Percentiles rank a stretch among this genome's conserved stretches.
Evolutionary conservation across 345 rosid genomes (phyloP).

Genomic region (Gossypium herbaceum): DNA sequence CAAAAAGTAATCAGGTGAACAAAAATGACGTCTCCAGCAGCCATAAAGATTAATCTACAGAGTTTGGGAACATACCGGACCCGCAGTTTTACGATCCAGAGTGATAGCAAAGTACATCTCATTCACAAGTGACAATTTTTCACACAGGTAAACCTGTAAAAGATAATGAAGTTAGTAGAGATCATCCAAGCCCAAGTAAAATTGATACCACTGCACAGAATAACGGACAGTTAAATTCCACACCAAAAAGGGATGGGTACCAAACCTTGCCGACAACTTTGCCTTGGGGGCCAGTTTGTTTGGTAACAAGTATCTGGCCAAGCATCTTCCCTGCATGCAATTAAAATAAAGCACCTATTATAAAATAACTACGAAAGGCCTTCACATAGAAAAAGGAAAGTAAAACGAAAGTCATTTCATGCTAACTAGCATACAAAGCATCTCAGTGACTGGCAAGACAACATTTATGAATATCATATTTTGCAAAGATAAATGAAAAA

Average conservation of each 20-base stretch:
- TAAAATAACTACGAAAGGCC: background rate
- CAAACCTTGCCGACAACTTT: slow-evolving; percentile 96
- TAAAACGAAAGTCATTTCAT: background rate
- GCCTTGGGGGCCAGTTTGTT: slow-evolving; percentile 96
- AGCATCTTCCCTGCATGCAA: slow-evolving; percentile 80
- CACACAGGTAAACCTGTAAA: slow-evolving; percentile 86
- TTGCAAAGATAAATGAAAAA: background rate
- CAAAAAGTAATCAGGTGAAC: background rate
- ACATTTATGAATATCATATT: background rate
- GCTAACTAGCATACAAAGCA: background rate
- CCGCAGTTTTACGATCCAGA: slow-evolving; percentile 91
- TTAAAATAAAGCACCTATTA: slow-evolving; percentile 9
- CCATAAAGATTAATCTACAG: background rate
- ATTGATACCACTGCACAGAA: background rate
- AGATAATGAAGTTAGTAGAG: slow-evolving; percentile 15
- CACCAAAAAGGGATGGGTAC: background rate
- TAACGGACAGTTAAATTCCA: background rate
- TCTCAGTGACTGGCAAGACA: background rate
- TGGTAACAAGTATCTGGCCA: slow-evolving; percentile 93
- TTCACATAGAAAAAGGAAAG: background rate
- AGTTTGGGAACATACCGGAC: slow-evolving; percentile 63
- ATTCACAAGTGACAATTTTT: slow-evolving; percentile 84
- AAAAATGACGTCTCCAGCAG: background rate
- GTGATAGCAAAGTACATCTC: slow-evolving; percentile 99
- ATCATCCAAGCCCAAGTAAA: background rate